Evolutionary conservation across 306 rosid species (phyloP), one percentile per base, ranked within the genome.

Genomic region (Castanea mollissima): DNA sequence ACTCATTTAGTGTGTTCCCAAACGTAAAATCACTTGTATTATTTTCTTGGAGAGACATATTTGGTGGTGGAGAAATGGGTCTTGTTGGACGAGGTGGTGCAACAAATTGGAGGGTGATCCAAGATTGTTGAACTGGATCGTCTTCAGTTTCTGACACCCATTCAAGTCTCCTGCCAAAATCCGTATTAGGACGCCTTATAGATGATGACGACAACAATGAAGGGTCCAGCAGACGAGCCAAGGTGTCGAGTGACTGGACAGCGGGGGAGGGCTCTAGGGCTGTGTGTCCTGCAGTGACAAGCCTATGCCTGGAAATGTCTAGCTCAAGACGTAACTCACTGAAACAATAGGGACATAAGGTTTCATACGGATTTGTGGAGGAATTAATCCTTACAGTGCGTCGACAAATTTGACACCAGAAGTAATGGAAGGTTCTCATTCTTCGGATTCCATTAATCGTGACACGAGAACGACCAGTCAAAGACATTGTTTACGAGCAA

Each of bases 351-450:
- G 92, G 94, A n/a, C 94, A 90, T 0, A 21, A 3, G 52, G 74
- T 51, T 1, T 27, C 69, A 46, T 56, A 14, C 13, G 87, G 78
- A 55, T 34, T 82, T 44, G 84, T 35, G 23, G 76, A 71, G 55
- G 83, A 74, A 41, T 41, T 41, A 4, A 85, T 72, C 44, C 94
- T 77, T 10, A 90, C 75, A 0, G 84, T 76, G 6, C 88, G 81
- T 75, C 78, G 89, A 84, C 94, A 90, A 20, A 62, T 74, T 16
- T 76, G 77, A 78, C 94, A 90, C 94, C 90, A 84, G 78, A 90
- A 92, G 81, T 83, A 86, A 67, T 88, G 91, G 55, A 77, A 90
- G 13, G 89, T 85, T 90, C 97, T 88, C 59, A 78, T 86, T 87
- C 94, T 86, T 84, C 86, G 78, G 62, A 80, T 79, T 0, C 94